These are phyloP conservation scores for Camellia granthamiana DNA, from an alignment of 148 eudicot genomes.

Conservation along the genomic window DNA sequence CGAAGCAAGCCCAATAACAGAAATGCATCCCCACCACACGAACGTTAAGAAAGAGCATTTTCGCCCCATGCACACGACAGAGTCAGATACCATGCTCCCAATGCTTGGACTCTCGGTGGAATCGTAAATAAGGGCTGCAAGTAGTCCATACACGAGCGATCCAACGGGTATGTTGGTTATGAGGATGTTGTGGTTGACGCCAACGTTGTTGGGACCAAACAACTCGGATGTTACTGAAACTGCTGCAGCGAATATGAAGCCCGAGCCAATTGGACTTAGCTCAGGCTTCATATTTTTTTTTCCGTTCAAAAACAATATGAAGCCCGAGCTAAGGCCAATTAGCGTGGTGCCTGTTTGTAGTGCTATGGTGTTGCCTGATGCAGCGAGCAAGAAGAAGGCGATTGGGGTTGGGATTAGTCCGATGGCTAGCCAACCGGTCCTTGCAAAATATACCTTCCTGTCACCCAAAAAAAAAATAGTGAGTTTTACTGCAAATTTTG, in stretches of 20 bases:
- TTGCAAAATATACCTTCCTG: constrained; percentile 82
- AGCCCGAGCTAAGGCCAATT: constrained; percentile 75
- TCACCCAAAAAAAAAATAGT: background rate
- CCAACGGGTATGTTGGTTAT: constrained; percentile 91
- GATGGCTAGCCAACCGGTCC: constrained; percentile 84
- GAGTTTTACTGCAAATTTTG: too few species aligned
- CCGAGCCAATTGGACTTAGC: too few species aligned
- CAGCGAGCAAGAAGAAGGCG: constrained; percentile 67
- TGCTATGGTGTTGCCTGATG: constrained; percentile 44
- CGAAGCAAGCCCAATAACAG: constrained; percentile 60
- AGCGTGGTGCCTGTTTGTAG: constrained; percentile 59
- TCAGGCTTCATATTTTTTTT: too few species aligned
- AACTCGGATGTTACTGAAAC: constrained; percentile 87
- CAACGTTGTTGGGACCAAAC: constrained; percentile 70
- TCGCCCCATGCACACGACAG: constrained; percentile 67
- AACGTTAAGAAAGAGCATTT: constrained; percentile 70
- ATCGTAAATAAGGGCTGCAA: constrained; percentile 71
- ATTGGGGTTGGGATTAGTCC: constrained; percentile 70
- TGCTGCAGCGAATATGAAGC: constrained; percentile 80
- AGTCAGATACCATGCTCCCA: constrained; percentile 19
- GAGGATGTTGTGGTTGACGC: constrained; percentile 87
- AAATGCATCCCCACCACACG: constrained; percentile 70
- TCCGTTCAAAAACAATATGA: too few species aligned
- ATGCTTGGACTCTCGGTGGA: constrained; percentile 31
- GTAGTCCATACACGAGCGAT: constrained; percentile 68